Conservation (phyloP, 1,284 basidiomycete species). For the Cryptococcus amylolentus region DNA sequence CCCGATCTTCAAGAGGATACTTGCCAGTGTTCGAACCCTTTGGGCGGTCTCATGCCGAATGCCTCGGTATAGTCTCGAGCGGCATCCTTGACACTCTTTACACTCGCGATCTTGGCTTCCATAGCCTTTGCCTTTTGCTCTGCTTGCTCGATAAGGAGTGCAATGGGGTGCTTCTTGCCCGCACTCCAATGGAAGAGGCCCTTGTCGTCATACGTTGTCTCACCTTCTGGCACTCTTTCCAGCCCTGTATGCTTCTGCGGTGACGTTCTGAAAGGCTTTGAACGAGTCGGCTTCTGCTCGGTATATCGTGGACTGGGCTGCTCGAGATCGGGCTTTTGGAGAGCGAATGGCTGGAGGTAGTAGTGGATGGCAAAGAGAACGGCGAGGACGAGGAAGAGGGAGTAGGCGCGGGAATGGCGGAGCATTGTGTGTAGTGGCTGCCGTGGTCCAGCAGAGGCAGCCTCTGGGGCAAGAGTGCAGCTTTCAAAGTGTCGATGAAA, state of each 20-base stretch:
- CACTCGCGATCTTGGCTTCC: constrained; percentile 20
- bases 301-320: not conserved
- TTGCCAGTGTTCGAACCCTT: constrained; percentile 41
- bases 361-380: constrained; percentile 3
- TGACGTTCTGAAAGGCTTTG: not conserved
- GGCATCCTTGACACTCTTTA: constrained; percentile 28
- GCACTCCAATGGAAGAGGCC: constrained; percentile 5
- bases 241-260: not conserved
- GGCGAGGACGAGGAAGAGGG: not conserved
- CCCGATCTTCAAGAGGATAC: constrained; percentile 2
- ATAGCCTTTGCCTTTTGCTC: constrained; percentile 19
- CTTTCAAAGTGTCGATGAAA: too few species aligned
- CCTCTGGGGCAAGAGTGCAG: too few species aligned
- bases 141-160: constrained; percentile 31
- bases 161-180: constrained; percentile 30
- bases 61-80: constrained; percentile 32
- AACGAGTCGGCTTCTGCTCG: not conserved
- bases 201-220: constrained; percentile 5
- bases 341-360: constrained; percentile 2
- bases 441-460: too few species aligned
- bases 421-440: not conserved
- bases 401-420: not conserved
- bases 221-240: not conserved
- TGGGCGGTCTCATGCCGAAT: constrained; percentile 37
- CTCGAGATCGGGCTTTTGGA: not conserved